Percentiles rank a stretch among this genome's conserved stretches.
Conservation (phyloP, 225 moss, liverwort and hornwort genomes). For the Sphagnum contortum region DNA sequence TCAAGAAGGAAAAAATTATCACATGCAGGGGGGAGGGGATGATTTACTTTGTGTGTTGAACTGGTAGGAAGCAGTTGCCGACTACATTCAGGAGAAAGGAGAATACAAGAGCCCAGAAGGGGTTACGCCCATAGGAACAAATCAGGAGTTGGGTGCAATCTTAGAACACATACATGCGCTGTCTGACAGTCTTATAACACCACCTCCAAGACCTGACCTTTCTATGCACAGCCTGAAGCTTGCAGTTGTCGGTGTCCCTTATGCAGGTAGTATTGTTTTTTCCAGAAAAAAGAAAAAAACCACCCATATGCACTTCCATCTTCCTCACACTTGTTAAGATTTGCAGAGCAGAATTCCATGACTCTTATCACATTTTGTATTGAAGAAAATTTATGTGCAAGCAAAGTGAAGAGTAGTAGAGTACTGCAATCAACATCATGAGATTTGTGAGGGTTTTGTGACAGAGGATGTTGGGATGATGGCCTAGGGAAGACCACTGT, state of each 20-base stretch:
- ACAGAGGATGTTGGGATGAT: not conserved
- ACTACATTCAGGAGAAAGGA: slow-evolving; percentile 58
- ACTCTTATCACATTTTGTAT: too few relatives aligned
- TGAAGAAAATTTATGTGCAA: too few relatives aligned
- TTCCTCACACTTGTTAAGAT: too few relatives aligned
- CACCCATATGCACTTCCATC: too few relatives aligned
- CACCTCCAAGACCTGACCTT: slow-evolving; percentile 39
- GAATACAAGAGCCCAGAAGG: slow-evolving; percentile 37
- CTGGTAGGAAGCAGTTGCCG: slow-evolving; percentile 34
- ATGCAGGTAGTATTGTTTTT: slow-evolving; percentile 31
- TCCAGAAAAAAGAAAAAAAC: too few relatives aligned
- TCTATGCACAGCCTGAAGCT: slow-evolving; percentile 50
- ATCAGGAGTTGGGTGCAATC: slow-evolving; percentile 55
- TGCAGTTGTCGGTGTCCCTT: slow-evolving; percentile 58
- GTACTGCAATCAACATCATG: too few relatives aligned
- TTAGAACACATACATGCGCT: slow-evolving; percentile 33
- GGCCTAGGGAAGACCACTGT: slow-evolving; percentile 61
- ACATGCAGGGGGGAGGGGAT: too few relatives aligned
- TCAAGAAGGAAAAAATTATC: too few relatives aligned
- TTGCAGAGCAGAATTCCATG: too few relatives aligned
- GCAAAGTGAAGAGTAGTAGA: too few relatives aligned
- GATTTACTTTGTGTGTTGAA: too few relatives aligned
- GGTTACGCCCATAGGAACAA: slow-evolving; percentile 56
- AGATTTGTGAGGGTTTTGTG: too few relatives aligned
- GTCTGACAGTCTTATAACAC: slow-evolving; percentile 25